Conservation (phyloP, 257 asterid genomes). For the Solanum tarapatanum region DNA sequence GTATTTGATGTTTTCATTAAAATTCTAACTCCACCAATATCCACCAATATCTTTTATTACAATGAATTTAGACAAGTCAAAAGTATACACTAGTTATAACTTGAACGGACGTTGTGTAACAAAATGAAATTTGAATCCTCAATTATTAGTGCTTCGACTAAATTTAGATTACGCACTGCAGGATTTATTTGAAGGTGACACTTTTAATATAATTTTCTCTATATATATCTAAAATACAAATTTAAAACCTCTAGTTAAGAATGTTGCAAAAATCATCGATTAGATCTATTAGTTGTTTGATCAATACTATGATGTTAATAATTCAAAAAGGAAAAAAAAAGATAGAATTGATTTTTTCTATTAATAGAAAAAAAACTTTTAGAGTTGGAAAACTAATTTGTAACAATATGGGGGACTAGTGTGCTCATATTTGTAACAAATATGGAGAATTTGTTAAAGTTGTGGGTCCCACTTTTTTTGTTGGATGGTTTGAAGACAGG, state of each 20-base stretch:
- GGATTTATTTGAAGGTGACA: fast-evolving
- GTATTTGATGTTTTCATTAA: too few relatives aligned
- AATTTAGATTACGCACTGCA: fast-evolving
- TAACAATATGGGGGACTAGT: neutral
- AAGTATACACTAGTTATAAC: neutral
- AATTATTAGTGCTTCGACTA: neutral
- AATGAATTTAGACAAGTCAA: neutral
- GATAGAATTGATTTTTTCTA: neutral
- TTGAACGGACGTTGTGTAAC: neutral
- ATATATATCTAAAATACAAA: too few relatives aligned
- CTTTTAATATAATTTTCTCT: too few relatives aligned
- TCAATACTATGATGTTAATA: neutral
- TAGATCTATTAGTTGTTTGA: neutral
- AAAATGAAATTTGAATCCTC: neutral
- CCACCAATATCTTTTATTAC: too few relatives aligned
- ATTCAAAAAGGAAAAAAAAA: neutral
- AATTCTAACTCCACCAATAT: too few relatives aligned
- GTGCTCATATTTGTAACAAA: neutral
- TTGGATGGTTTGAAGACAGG: constrained; percentile 39
- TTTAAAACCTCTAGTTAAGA: too few relatives aligned
- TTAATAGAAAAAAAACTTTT: neutral
- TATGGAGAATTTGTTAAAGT: constrained; percentile 7
- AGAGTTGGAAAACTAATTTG: neutral
- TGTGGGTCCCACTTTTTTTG: constrained; percentile 30
- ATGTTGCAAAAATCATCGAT: too few relatives aligned